Percentiles rank a stretch among this genome's conserved stretches.
Conservation (phyloP, 2,329 filamentous ascomycete species). For the Colletotrichum tamarilloi region DNA sequence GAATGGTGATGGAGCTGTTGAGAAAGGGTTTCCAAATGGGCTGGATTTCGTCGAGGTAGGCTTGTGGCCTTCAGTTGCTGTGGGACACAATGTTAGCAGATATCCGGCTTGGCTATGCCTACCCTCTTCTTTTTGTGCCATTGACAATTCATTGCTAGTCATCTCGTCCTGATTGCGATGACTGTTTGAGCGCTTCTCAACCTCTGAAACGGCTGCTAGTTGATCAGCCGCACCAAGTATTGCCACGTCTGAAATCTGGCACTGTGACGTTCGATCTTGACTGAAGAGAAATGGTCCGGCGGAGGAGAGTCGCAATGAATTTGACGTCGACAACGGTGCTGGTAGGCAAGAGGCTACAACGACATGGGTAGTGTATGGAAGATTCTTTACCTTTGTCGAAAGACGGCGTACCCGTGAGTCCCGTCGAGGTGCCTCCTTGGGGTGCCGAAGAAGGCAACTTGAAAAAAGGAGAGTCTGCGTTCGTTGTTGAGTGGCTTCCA, state of each 20-base stretch:
- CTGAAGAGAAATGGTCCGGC: background rate
- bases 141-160: background rate
- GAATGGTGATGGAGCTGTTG: background rate
- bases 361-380: background rate
- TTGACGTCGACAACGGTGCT: background rate
- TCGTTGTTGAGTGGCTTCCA: background rate
- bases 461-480: background rate
- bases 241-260: background rate
- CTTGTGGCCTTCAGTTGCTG: slow-evolving; percentile 17
- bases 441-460: slow-evolving; percentile 10
- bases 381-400: slow-evolving; percentile 28
- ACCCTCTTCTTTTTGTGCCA: background rate
- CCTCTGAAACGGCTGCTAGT: background rate
- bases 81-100: slow-evolving; percentile 21
- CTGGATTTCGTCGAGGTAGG: background rate
- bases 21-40: slow-evolving; percentile 24
- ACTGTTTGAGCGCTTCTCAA: background rate
- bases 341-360: background rate
- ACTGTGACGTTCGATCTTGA: background rate
- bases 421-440: background rate
- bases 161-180: background rate
- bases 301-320: too few species aligned
- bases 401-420: slow-evolving; percentile 12
- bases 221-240: background rate
- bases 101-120: background rate